phyloP scores from a whole-genome alignment of 2,329 filamentous ascomycete species.

The Helminthosporium solani region DNA sequence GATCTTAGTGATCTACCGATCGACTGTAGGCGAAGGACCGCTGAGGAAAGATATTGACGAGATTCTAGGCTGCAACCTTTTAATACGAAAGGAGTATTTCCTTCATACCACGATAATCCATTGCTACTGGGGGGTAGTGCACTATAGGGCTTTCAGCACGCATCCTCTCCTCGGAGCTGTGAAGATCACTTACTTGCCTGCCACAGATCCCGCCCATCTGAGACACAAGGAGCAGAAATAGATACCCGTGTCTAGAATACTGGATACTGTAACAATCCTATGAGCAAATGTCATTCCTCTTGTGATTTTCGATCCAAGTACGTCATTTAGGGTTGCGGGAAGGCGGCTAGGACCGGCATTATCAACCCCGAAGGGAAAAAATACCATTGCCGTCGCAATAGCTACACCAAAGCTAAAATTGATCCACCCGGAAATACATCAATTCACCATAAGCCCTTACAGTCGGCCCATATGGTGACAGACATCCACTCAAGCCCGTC shows the following conservation, averaged over 20 bases:
- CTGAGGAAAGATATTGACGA: constrained; percentile 43
- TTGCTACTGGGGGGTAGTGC: constrained; percentile 21
- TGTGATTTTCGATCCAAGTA: constrained; percentile 48
- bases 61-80: constrained; percentile 33
- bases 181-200: constrained; percentile 44
- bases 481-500: constrained; percentile 57
- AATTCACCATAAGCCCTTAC: constrained; percentile 50
- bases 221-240: constrained; percentile 49
- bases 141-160: constrained; percentile 49
- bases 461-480: constrained; percentile 56
- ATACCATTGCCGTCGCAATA: constrained; percentile 51
- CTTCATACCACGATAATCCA: constrained; percentile 16
- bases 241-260: constrained; percentile 55
- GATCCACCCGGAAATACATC: constrained; percentile 52
- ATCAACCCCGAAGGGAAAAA: constrained; percentile 55
- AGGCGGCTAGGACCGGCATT: constrained; percentile 52
- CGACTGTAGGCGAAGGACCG: constrained; percentile 5
- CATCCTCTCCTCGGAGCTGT: constrained; percentile 52
- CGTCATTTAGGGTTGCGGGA: constrained; percentile 52
- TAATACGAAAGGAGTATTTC: constrained; percentile 18
- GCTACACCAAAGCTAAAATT: constrained; percentile 54
- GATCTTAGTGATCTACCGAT: background rate
- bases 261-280: constrained; percentile 54
- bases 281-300: constrained; percentile 50
- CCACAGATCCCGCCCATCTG: constrained; percentile 50